Conservation (phyloP, 2,329 filamentous ascomycete genomes). For the Ophiostoma novo-ulmi region DNA sequence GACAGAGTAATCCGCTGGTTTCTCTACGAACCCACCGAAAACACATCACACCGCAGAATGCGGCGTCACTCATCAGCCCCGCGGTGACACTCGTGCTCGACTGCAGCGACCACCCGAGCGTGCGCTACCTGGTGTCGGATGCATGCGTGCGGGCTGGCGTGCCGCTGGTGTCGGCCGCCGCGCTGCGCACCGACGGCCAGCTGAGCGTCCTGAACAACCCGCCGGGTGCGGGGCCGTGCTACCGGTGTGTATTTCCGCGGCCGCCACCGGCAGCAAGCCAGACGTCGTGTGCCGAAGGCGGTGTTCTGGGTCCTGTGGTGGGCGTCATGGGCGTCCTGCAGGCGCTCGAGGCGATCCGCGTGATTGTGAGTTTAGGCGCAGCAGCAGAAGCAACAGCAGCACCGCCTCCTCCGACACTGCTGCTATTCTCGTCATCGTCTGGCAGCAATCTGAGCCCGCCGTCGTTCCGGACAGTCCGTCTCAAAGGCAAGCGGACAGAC, state of each 20-base stretch:
- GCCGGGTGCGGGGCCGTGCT: conserved; percentile 75
- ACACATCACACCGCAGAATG: conserved; percentile 65
- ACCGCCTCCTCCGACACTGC: conserved; percentile 31
- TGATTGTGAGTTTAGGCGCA: conserved; percentile 49
- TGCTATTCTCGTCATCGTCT: conserved; percentile 47
- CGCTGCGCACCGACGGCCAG: conserved; percentile 83
- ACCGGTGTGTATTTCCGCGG: conserved; percentile 84
- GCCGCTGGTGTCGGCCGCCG: conserved; percentile 82
- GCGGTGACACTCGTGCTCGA: conserved; percentile 63
- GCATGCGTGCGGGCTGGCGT: conserved; percentile 74
- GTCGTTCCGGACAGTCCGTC: conserved; percentile 66
- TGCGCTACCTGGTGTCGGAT: conserved; percentile 89
- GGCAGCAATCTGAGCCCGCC: conserved; percentile 31
- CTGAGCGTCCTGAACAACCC: conserved; percentile 84
- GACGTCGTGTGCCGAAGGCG: conserved; percentile 84
- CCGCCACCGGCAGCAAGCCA: conserved; percentile 81
- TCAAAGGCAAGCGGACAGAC: conserved; percentile 62
- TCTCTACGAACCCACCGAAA: conserved; percentile 57
- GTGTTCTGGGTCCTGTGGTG: conserved; percentile 86
- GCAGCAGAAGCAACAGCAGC: background rate
- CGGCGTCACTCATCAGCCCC: conserved; percentile 56
- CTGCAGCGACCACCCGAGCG: conserved; percentile 89
- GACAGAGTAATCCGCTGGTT: conserved; percentile 64
- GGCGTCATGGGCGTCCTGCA: conserved; percentile 91
- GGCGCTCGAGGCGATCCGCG: conserved; percentile 79